Conservation (phyloP, 768 basidiomycete genomes). For the Fomitopsis serialis region DNA sequence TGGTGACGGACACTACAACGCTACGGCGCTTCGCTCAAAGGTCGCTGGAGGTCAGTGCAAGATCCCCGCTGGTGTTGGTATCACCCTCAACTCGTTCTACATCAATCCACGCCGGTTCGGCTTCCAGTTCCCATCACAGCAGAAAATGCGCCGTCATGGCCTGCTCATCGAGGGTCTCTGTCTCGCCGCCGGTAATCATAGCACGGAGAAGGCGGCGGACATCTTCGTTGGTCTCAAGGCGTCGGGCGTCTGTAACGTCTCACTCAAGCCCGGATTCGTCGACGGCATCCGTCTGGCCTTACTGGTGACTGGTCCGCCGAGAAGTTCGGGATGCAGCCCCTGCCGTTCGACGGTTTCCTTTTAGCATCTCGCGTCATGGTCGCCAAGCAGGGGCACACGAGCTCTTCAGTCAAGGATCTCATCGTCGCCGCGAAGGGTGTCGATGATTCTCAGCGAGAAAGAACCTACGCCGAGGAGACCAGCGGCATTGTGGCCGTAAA, state of each 20-base stretch:
- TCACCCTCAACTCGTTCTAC: slow-evolving; percentile 93
- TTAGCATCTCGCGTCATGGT: slow-evolving; percentile 98
- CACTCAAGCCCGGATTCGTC: slow-evolving; percentile 97
- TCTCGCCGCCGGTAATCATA: slow-evolving; percentile 95
- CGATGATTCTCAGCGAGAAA: slow-evolving; percentile 85
- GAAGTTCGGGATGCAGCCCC: slow-evolving; percentile 79
- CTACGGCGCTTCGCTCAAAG: slow-evolving; percentile 82
- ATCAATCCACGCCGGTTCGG: slow-evolving; percentile 97
- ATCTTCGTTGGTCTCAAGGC: slow-evolving; percentile 80
- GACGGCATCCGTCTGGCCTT: slow-evolving; percentile 95
- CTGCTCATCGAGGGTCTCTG: slow-evolving; percentile 98
- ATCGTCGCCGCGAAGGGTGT: slow-evolving; percentile 95
- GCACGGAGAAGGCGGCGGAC: slow-evolving; percentile 94
- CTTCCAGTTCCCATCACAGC: slow-evolving; percentile 98
- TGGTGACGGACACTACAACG: slow-evolving; percentile 96
- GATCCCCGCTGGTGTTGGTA: slow-evolving; percentile 83
- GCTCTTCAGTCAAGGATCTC: slow-evolving; percentile 90
- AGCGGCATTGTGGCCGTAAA: slow-evolving; percentile 96
- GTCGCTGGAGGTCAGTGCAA: slow-evolving; percentile 86
- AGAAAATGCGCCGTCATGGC: slow-evolving; percentile 94
- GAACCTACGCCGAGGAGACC: slow-evolving; percentile 89
- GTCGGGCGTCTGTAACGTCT: slow-evolving; percentile 91
- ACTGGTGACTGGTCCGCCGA: slow-evolving; percentile 92
- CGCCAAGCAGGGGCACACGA: slow-evolving; percentile 96
- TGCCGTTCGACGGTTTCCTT: slow-evolving; percentile 98